Conservation (phyloP, 2,329 filamentous ascomycete species). For the Trichoderma afroharzianum region DNA sequence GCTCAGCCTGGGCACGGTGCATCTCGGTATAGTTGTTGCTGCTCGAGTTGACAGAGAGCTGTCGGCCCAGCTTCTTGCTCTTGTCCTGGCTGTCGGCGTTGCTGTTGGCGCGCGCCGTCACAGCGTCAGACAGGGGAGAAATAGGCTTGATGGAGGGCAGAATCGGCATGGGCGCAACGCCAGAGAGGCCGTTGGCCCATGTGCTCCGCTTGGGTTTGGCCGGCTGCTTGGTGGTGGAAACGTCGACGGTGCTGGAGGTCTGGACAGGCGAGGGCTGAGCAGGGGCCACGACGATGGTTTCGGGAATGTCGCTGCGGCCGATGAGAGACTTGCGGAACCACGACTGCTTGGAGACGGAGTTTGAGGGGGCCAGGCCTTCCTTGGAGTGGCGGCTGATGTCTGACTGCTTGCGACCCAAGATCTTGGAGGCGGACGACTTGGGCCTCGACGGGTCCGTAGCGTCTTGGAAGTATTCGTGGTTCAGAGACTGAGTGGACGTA, state of each 20-base stretch:
- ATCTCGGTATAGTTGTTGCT: constrained; percentile 90
- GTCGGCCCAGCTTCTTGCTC: constrained; percentile 88
- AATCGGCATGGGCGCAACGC: constrained; percentile 89
- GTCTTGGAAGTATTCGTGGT: constrained; percentile 91
- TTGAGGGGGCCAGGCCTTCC: constrained; percentile 51
- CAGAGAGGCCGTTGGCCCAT: constrained; percentile 81
- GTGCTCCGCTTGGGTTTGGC: constrained; percentile 77
- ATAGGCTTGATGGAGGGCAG: constrained; percentile 91
- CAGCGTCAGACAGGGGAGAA: constrained; percentile 90
- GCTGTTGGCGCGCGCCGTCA: constrained; percentile 83
- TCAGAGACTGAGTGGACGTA: constrained; percentile 88
- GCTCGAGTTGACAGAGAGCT: constrained; percentile 86
- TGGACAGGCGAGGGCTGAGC: constrained; percentile 42
- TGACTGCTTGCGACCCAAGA: constrained; percentile 86
- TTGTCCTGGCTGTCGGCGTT: constrained; percentile 65
- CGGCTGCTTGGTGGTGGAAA: constrained; percentile 37
- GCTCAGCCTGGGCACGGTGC: constrained; percentile 86
- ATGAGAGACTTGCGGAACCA: constrained; percentile 98
- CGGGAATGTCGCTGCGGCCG: constrained; percentile 67
- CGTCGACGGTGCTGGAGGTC: constrained; percentile 39
- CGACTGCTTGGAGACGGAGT: constrained; percentile 77
- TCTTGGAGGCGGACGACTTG: constrained; percentile 81
- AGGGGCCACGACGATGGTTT: constrained; percentile 49
- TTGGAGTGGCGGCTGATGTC: constrained; percentile 68
- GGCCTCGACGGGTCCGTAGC: constrained; percentile 87